Evolutionary conservation across 176 grass and related monocot genomes (phyloP), one percentile per base, ranked within the genome.

Genomic region (Chrysopogon serrulatus): DNA sequence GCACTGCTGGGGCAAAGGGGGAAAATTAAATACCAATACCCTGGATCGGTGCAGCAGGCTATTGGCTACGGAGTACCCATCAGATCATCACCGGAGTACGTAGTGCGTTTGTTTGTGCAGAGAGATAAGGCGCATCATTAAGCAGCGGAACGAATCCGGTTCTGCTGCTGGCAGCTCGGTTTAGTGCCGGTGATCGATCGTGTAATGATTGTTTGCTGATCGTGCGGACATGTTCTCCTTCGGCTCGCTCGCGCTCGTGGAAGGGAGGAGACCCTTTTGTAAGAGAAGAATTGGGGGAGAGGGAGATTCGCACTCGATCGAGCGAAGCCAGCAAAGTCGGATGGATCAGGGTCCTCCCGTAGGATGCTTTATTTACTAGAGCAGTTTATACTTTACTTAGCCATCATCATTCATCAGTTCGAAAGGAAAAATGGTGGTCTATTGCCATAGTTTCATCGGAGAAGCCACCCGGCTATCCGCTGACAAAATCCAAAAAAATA

Each of bases 81-180:
- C 66, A 23, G 19, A 63, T 68, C 79, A 77, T 21, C 0, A 10
- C 11, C 11, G 1, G 59, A 26, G 28, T 5, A n/a, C 28, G 43
- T 12, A 2, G 8, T 57, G 53, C 8, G 51, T 31, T 63, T 15
- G 53, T 33, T 2, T 23, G 44, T 14, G 65, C 33, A 40, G 81
- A 27, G 41, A 24, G 87, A 89, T 80, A 84, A 84, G 87, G 17
- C 36, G 81, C 68, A 39, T 48, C 39, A 47, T 36, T 76, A 65
- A 34, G 45, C 80, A 16, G n/a, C 76, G 47, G 37, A n/a, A n/a
- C n/a, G 87, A 85, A 89, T 76, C 77, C 5, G 77, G 78, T 85
- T 85, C 82, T 40, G 49, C n/a, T 14, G 17, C 82, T 62, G 5
- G 19, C n/a, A 18, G 17, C 82, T 62, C 8, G 19, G 27, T 71